Percentiles rank a stretch among this genome's conserved stretches.
Evolutionary conservation across 768 basidiomycete genomes (phyloP).

Genomic region (Kwoniella mangroviensis): DNA sequence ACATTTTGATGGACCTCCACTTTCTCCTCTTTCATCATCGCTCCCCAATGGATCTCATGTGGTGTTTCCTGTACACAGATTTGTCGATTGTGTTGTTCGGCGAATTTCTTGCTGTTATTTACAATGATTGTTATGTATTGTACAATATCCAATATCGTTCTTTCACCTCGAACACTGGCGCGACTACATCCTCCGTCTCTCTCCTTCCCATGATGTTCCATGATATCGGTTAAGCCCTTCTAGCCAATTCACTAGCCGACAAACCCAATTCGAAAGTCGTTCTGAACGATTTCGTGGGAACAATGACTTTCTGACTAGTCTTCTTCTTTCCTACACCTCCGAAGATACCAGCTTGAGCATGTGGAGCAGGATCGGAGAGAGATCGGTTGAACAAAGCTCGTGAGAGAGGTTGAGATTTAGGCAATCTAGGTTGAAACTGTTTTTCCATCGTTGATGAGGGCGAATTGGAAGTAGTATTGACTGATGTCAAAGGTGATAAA

Average conservation of each 20-base stretch:
- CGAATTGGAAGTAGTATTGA: constrained; percentile 3
- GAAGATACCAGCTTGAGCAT: constrained; percentile 35
- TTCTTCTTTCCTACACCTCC: constrained; percentile 29
- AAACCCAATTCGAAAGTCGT: constrained; percentile 50
- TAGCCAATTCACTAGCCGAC: constrained; percentile 50
- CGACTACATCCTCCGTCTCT: too few relatives aligned
- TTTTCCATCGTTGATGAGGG: neutral
- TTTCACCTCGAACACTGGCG: too few relatives aligned
- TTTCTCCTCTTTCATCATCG: too few relatives aligned
- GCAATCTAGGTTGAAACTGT: constrained; percentile 20
- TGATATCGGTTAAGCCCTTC: constrained; percentile 20
- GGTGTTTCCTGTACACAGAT: too few relatives aligned
- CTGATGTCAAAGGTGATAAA: constrained; percentile 17
- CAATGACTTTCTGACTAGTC: constrained; percentile 42
- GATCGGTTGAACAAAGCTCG: constrained; percentile 39
- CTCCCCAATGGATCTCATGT: too few relatives aligned
- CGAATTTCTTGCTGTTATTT: too few relatives aligned
- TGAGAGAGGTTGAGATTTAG: constrained; percentile 48
- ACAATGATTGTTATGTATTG: too few relatives aligned
- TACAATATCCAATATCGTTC: too few relatives aligned
- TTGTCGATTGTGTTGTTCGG: too few relatives aligned
- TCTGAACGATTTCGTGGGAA: constrained; percentile 46
- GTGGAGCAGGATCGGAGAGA: constrained; percentile 22
- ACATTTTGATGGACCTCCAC: too few relatives aligned
- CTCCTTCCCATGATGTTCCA: too few relatives aligned